Conservation (phyloP, 2,329 filamentous ascomycete genomes). For the Xylaria sp. region DNA sequence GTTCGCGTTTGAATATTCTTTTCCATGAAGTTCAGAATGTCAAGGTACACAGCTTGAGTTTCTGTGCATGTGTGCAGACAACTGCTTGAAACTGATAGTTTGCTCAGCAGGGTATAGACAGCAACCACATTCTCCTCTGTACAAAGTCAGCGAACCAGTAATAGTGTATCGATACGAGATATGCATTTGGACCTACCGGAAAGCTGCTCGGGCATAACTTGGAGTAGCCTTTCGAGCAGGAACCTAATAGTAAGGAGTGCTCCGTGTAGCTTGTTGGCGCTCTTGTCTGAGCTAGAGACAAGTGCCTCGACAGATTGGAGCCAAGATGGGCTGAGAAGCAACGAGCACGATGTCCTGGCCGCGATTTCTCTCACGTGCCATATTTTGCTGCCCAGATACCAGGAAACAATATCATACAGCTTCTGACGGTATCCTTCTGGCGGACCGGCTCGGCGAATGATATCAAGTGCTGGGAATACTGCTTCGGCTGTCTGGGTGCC, state of each 20-base stretch:
- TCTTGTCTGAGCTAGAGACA: conserved; percentile 31
- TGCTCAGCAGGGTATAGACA: conserved; percentile 21
- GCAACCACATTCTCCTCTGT: conserved; percentile 21
- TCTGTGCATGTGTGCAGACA: conserved; percentile 26
- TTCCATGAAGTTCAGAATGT: conserved; percentile 29
- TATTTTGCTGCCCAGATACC: conserved; percentile 61
- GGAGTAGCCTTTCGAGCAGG: conserved; percentile 48
- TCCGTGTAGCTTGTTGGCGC: conserved; percentile 54
- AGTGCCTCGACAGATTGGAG: conserved; percentile 37
- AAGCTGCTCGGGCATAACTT: conserved; percentile 41
- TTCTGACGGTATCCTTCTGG: conserved; percentile 51
- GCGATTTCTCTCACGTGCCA: conserved; percentile 83
- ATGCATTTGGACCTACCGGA: conserved; percentile 34
- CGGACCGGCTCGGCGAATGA: conserved; percentile 66
- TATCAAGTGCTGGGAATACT: conserved; percentile 78
- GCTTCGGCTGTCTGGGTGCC: conserved; percentile 54
- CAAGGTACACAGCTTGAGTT: conserved; percentile 31
- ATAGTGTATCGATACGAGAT: neutral
- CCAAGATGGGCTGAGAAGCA: conserved; percentile 51
- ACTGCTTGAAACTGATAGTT: conserved; percentile 16
- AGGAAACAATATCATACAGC: conserved; percentile 53
- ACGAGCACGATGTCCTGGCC: conserved; percentile 64
- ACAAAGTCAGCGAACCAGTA: conserved; percentile 9
- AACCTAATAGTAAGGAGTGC: conserved; percentile 52
- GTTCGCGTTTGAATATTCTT: neutral